Conservation (phyloP, 495 filamentous ascomycete species). For the Xylaria longipes region DNA sequence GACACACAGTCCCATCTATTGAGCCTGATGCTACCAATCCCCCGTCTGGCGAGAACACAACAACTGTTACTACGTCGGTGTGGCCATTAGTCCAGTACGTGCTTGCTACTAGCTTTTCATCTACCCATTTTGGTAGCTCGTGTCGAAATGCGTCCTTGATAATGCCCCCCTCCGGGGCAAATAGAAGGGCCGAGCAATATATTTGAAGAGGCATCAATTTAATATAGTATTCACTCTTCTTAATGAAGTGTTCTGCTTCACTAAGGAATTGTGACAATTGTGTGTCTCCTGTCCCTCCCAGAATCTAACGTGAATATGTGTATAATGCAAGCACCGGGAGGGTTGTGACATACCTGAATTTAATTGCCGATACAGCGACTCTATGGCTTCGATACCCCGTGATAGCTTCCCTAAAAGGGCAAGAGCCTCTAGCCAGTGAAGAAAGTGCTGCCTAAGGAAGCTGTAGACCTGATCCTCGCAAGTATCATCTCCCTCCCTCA, state of each 20-base stretch:
- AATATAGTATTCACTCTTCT: conserved; percentile 34
- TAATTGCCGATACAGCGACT: no score
- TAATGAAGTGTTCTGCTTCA: conserved; percentile 39
- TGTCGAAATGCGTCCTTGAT: conserved; percentile 30
- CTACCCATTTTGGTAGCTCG: no score
- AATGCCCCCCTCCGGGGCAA: conserved; percentile 37
- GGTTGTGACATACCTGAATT: conserved; percentile 33
- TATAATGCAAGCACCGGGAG: not conserved
- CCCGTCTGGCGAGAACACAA: no score
- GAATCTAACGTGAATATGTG: conserved; percentile 19
- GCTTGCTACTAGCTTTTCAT: no score
- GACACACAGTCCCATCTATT: no score
- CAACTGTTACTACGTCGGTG: no score
- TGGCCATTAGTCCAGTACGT: no score
- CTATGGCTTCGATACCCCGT: conserved; percentile 32
- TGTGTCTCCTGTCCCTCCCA: not conserved
- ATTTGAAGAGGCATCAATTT: conserved; percentile 42
- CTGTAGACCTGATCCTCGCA: conserved; percentile 34
- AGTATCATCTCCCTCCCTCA: conserved; percentile 33
- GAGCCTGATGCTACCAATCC: no score
- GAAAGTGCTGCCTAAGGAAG: conserved; percentile 52
- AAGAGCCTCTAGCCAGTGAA: conserved; percentile 56
- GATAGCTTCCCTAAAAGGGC: conserved; percentile 44
- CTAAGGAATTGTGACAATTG: conserved; percentile 26
- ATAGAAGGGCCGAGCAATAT: conserved; percentile 42